These are phyloP conservation scores for Macrolepiota fuliginosa DNA, from an alignment of 768 basidiomycete genomes.

Conservation along the genomic window DNA sequence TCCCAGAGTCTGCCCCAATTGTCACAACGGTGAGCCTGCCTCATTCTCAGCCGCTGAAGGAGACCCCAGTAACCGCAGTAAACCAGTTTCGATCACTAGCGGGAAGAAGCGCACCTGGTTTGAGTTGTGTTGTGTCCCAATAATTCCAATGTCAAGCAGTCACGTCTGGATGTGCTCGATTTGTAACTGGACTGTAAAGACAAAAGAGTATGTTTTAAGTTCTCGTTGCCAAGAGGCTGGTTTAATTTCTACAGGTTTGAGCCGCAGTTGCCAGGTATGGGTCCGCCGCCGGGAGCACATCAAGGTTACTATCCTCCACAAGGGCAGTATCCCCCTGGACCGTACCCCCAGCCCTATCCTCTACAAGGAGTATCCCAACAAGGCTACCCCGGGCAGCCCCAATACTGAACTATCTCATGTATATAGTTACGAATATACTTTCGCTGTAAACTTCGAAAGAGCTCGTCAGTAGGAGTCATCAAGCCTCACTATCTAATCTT, in stretches of 20 bases:
- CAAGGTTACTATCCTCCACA: constrained; percentile 13
- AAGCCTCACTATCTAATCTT: too few relatives aligned
- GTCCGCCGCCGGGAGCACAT: constrained; percentile 2
- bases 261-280: constrained; percentile 13
- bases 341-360: constrained; percentile 4
- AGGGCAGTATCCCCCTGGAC: constrained; percentile 7
- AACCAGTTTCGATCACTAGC: constrained; percentile 46
- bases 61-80: neutral
- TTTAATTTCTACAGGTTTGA: constrained; percentile 21
- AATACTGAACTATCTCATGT: neutral
- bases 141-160: constrained; percentile 57
- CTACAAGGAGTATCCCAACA: constrained; percentile 7
- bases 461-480: neutral
- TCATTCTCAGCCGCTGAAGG: neutral
- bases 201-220: constrained; percentile 33
- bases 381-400: neutral
- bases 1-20: constrained; percentile 60
- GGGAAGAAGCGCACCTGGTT: constrained; percentile 65
- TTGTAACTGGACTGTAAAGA: constrained; percentile 53
- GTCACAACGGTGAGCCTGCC: constrained; percentile 52
- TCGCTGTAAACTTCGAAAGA: neutral
- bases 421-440: neutral
- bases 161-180: constrained; percentile 67
- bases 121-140: constrained; percentile 64
- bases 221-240: neutral